Evolutionary conservation across 2,329 filamentous ascomycete genomes (phyloP).

Genomic region (Ophiocordyceps australis): DNA sequence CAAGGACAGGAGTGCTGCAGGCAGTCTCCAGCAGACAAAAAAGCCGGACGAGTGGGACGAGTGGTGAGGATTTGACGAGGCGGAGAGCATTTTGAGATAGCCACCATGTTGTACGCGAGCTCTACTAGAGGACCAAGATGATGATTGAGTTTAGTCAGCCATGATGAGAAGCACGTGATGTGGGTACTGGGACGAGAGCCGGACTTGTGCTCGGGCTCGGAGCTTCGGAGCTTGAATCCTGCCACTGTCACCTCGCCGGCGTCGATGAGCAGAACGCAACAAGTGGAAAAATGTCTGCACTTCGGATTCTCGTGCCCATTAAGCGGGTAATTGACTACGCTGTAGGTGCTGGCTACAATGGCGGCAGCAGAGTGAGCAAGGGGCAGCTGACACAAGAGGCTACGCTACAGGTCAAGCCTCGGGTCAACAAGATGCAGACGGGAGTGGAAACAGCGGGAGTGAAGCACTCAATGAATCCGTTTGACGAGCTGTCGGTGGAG

Average conservation of each 20-base stretch:
- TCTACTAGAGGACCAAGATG: too few species aligned
- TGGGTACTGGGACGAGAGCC: too few species aligned
- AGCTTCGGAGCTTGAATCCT: slow-evolving; percentile 1
- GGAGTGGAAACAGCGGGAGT: slow-evolving; percentile 83
- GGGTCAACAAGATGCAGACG: slow-evolving; percentile 56
- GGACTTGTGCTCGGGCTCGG: slow-evolving; percentile 9
- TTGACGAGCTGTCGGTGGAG: slow-evolving; percentile 95
- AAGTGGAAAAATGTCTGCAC: slow-evolving; percentile 32
- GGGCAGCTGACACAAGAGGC: slow-evolving; percentile 3
- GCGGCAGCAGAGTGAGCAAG: neutral
- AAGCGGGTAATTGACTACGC: slow-evolving; percentile 82
- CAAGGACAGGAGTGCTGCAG: slow-evolving; percentile 12
- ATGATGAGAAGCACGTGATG: slow-evolving; percentile 15
- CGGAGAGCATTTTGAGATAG: too few species aligned
- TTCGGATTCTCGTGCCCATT: slow-evolving; percentile 63
- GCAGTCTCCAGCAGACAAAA: slow-evolving; percentile 23
- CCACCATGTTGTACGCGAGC: too few species aligned
- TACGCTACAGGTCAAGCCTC: slow-evolving; percentile 50
- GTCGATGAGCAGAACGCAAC: slow-evolving; percentile 8
- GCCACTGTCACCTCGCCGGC: slow-evolving; percentile 1
- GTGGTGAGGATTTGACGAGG: slow-evolving; percentile 23
- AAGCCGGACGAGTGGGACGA: slow-evolving; percentile 44
- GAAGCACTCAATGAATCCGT: slow-evolving; percentile 98
- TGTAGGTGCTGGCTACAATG: slow-evolving; percentile 25
- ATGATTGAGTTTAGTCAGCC: too few species aligned